phyloP scores from a whole-genome alignment of 2,329 filamentous ascomycete genomes.

The Cercospora canescens region DNA sequence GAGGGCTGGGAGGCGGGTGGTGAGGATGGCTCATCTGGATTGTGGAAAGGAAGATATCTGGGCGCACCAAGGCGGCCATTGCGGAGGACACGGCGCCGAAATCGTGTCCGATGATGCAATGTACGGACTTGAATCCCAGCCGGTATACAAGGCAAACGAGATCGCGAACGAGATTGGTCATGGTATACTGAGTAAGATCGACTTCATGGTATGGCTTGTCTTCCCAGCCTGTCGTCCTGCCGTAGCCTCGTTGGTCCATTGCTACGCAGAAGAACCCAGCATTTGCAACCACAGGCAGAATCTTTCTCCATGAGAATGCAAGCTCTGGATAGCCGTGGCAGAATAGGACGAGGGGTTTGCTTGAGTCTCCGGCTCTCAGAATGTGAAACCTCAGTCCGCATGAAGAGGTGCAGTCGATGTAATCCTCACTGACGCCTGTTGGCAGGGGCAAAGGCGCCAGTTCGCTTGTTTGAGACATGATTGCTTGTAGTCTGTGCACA shows the following conservation, averaged over 20 bases:
- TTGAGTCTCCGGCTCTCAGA: slow-evolving; percentile 53
- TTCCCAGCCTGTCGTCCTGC: slow-evolving; percentile 64
- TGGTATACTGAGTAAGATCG: slow-evolving; percentile 58
- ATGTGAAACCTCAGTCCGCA: slow-evolving; percentile 63
- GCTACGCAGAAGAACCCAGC: slow-evolving; percentile 67
- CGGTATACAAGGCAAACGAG: slow-evolving; percentile 61
- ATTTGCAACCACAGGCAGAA: slow-evolving; percentile 59
- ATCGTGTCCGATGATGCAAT: slow-evolving; percentile 66
- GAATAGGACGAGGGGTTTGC: slow-evolving; percentile 59
- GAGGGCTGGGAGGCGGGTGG: slow-evolving; percentile 52
- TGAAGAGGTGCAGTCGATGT: slow-evolving; percentile 54
- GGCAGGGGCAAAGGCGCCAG: slow-evolving; percentile 56
- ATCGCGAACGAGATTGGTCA: slow-evolving; percentile 62
- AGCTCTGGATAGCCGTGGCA: slow-evolving; percentile 69
- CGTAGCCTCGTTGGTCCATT: slow-evolving; percentile 68
- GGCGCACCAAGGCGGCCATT: slow-evolving; percentile 61
- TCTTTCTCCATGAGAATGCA: slow-evolving; percentile 68
- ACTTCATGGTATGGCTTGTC: slow-evolving; percentile 51
- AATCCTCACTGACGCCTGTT: slow-evolving; percentile 55
- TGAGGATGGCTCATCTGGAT: slow-evolving; percentile 68
- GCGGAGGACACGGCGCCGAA: slow-evolving; percentile 63
- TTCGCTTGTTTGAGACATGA: slow-evolving; percentile 12
- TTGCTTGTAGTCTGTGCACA: background rate
- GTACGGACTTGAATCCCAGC: slow-evolving; percentile 59
- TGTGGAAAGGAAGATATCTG: slow-evolving; percentile 64